Evolutionary conservation across 352 stramenopile species (phyloP).

Genomic region (Achlya hypogyna): DNA sequence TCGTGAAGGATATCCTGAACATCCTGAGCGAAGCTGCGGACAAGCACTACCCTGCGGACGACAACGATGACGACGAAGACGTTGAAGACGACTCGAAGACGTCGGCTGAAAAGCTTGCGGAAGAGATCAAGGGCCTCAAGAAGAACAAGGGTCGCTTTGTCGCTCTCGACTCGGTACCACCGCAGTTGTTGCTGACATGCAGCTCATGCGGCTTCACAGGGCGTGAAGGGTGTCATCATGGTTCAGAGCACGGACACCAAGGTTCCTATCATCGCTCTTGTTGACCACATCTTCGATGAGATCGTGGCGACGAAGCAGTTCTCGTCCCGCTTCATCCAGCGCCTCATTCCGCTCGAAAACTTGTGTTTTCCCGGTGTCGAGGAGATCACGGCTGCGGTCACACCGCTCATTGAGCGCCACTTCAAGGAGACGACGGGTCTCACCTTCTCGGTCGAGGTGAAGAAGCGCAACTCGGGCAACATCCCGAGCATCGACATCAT

Average conservation of each 20-base stretch:
- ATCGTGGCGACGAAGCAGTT: constrained; percentile 58
- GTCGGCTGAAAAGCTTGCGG: constrained; percentile 54
- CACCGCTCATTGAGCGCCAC: constrained; percentile 45
- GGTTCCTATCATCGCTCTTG: constrained; percentile 29
- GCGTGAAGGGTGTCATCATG: constrained; percentile 59
- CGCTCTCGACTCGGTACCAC: constrained; percentile 39
- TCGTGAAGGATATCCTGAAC: constrained; percentile 59
- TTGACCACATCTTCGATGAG: constrained; percentile 54
- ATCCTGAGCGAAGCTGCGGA: constrained; percentile 62
- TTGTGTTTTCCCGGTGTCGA: constrained; percentile 54
- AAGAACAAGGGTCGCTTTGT: constrained; percentile 59
- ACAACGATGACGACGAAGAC: constrained; percentile 14
- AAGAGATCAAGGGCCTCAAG: constrained; percentile 56
- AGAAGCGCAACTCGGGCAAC: constrained; percentile 66
- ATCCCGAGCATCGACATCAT: constrained; percentile 69
- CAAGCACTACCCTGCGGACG: constrained; percentile 39
- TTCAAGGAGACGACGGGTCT: constrained; percentile 25
- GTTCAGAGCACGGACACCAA: constrained; percentile 49
- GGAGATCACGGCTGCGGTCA: constrained; percentile 43
- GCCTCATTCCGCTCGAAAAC: constrained; percentile 64
- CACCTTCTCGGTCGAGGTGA: constrained; percentile 62
- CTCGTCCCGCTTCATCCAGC: constrained; percentile 60
- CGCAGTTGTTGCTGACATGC: background rate
- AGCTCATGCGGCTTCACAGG: constrained; percentile 18
- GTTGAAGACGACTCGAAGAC: constrained; percentile 26